Evolutionary conservation across 2,329 filamentous ascomycete genomes (phyloP).

Genomic region (Ophiocordyceps polyrhachis-furcata): DNA sequence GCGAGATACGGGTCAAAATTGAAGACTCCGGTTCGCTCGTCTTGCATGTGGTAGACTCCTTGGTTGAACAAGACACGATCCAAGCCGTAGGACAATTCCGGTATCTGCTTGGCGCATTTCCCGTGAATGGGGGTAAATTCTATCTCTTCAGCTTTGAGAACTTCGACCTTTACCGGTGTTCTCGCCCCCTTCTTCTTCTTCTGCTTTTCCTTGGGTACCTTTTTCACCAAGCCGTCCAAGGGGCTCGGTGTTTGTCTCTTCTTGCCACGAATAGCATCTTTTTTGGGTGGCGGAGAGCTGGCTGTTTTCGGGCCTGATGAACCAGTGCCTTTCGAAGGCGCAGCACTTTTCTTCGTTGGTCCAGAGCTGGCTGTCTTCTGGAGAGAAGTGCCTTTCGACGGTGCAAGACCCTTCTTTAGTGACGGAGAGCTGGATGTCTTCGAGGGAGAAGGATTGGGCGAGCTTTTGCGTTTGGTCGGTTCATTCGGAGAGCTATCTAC

Average conservation of each 20-base stretch:
- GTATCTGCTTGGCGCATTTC: conserved; percentile 22
- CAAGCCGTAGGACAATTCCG: conserved; percentile 52
- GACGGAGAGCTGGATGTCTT: background rate
- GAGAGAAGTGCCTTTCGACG: background rate
- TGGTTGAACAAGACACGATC: conserved; percentile 91
- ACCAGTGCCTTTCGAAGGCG: background rate
- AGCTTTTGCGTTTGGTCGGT: too few species aligned
- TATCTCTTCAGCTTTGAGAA: conserved; percentile 9
- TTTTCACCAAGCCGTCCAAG: too few species aligned
- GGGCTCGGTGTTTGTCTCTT: background rate
- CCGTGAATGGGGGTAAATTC: conserved; percentile 14
- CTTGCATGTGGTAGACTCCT: conserved; percentile 81
- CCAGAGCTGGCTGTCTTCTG: background rate
- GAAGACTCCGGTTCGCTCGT: conserved; percentile 70
- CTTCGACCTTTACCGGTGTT: conserved; percentile 9
- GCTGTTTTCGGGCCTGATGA: background rate
- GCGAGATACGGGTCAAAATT: conserved; percentile 95
- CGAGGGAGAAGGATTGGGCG: too few species aligned
- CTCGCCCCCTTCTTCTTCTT: conserved; percentile 1
- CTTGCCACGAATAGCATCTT: background rate
- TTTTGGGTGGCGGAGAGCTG: background rate
- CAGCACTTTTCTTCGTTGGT: background rate
- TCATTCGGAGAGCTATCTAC: too few species aligned
- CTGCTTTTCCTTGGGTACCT: conserved; percentile 2
- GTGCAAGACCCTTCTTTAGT: background rate